Evolutionary conservation across 169 alveolate genomes (phyloP), one percentile per base, ranked within the genome.

Genomic region (Miamiensis avidus): DNA sequence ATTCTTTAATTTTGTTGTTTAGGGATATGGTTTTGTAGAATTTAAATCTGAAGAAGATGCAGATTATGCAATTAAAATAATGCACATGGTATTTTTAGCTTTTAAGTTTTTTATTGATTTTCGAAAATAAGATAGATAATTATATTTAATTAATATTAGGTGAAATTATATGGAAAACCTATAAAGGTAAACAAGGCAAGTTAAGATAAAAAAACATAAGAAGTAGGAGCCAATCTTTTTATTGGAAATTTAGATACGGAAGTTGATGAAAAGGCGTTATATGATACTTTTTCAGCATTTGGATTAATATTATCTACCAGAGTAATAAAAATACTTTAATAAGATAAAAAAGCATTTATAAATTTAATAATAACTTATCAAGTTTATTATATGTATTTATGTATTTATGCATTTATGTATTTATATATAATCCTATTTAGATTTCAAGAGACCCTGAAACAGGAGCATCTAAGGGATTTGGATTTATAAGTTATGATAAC

Each of bases 21-120:
- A 92, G 88, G 99, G 99, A 0, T 99, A 97, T 81, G 99, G 99
- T 28, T 99, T 99, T 93, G 99, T 99, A 76, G 99, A 99, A 89
- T 98, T 97, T 87, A 98, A 98, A 88, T 93, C 93, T 78, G 99
- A 98, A 84, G 98, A 95, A 75, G 99, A 98, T 91, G 99, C 99
- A 4, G 99, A 99, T 84, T 99, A 98, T 89, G 99, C 99, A 20
- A 97, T 98, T 69, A 98, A 98, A 89, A 96, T 99, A 27, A 94
- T 99, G 98, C 99, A 98, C 91, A 98, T 98, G 98, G 69, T 49
- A 49, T 49, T 11, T 49, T 49, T 49, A 11, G 20, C 26, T 49
- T 49, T 4, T 49, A n/a, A n/a, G n/a, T 49, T 49, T 49, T 11
- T 49, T 11, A 49, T 49, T 11, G 20, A 49, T 11, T 11, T 49